Conservation (phyloP, 352 stramenopile genomes). For the Phytophthora macrochlamydospora region DNA sequence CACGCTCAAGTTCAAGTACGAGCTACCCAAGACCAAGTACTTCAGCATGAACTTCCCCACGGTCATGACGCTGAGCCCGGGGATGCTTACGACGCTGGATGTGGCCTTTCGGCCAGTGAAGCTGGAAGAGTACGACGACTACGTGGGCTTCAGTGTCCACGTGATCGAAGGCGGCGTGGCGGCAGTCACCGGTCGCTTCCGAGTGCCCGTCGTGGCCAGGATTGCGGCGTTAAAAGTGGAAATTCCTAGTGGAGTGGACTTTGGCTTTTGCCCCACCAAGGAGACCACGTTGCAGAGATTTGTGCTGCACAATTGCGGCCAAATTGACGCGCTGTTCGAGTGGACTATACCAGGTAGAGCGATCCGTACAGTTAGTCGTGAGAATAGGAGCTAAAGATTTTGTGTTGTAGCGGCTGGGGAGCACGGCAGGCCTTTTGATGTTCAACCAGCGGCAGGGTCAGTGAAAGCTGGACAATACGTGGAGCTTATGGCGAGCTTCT, state of each 20-base stretch:
- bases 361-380: not conserved
- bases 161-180: conserved; percentile 80
- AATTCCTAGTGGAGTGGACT: conserved; percentile 74
- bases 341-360: conserved; percentile 73
- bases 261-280: conserved; percentile 90
- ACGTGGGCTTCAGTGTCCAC: conserved; percentile 89
- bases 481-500: conserved; percentile 79
- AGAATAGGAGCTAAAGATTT: not conserved
- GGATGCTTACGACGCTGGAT: conserved; percentile 86
- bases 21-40: conserved; percentile 91
- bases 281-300: conserved; percentile 83
- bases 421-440: conserved; percentile 75
- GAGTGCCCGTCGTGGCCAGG: conserved; percentile 83
- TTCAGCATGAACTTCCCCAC: conserved; percentile 95
- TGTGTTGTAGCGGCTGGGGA: conserved; percentile 41
- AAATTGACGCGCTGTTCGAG: conserved; percentile 86
- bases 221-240: conserved; percentile 76
- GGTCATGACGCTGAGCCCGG: conserved; percentile 86
- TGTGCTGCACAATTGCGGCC: conserved; percentile 82
- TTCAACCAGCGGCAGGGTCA: conserved; percentile 71
- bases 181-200: conserved; percentile 77
- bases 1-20: conserved; percentile 93
- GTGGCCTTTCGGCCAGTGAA: conserved; percentile 91
- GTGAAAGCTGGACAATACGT: conserved; percentile 67
- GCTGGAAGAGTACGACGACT: conserved; percentile 92